phyloP scores from a whole-genome alignment of 208 protist species.

The Trypanosoma cruzi region DNA sequence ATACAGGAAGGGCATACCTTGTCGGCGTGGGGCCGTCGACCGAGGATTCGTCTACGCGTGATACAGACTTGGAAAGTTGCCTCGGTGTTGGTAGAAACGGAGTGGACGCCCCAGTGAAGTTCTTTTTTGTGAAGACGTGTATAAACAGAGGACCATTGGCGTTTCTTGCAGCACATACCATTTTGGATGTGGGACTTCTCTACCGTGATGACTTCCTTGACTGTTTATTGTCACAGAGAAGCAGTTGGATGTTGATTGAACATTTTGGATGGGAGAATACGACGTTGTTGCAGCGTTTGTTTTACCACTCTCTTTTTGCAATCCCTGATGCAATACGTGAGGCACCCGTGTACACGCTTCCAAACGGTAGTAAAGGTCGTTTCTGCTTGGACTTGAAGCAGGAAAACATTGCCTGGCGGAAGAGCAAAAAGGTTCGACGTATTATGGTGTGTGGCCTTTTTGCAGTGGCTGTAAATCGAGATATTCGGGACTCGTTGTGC shows the following conservation, averaged over 20 bases:
- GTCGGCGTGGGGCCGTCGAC: not conserved
- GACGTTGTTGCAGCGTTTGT: slow-evolving; percentile 29
- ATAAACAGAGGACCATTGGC: not conserved
- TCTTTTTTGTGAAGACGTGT: not conserved
- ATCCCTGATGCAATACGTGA: slow-evolving; percentile 23
- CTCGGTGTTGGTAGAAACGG: not conserved
- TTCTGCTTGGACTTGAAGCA: slow-evolving; percentile 50
- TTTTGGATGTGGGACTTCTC: slow-evolving; percentile 29
- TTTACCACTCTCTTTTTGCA: slow-evolving; percentile 72
- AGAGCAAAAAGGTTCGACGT: slow-evolving; percentile 47
- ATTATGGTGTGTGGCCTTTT: slow-evolving; percentile 41
- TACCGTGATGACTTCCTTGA: slow-evolving; percentile 47
- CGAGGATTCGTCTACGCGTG: not conserved
- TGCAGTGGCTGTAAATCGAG: slow-evolving; percentile 45
- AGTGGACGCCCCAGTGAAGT: not conserved
- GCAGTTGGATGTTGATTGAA: slow-evolving; percentile 31
- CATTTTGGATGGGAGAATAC: slow-evolving; percentile 25
- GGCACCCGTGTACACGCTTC: not conserved
- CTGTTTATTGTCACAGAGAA: slow-evolving; percentile 40
- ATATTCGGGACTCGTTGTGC: slow-evolving; percentile 35
- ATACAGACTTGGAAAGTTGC: not conserved
- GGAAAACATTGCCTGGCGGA: slow-evolving; percentile 37
- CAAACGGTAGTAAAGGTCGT: slow-evolving; percentile 4
- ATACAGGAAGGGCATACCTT: not conserved
- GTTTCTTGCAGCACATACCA: not conserved